Percentiles rank a stretch among this genome's conserved stretches.
These are phyloP conservation scores for Clitoria ternatea DNA, from an alignment of 306 rosid species.

Conservation along the genomic window DNA sequence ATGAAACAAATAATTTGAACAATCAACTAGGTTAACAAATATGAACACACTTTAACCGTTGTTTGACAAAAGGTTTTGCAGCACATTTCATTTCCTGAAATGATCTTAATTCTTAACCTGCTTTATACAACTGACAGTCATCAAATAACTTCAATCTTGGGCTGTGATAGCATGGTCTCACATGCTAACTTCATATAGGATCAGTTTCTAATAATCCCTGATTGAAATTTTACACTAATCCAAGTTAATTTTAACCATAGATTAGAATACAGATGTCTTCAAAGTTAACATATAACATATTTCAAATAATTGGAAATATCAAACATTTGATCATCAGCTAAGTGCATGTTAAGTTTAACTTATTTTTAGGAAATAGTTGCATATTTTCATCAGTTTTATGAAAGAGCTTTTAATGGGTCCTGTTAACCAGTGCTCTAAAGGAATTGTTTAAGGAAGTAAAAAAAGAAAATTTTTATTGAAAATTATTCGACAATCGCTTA, in stretches of 20 bases:
- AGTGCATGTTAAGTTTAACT: too few relatives aligned
- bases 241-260: background rate
- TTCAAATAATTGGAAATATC: slow-evolving; percentile 7
- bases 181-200: background rate
- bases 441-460: too few relatives aligned
- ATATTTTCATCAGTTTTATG: too few relatives aligned
- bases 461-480: too few relatives aligned
- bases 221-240: background rate
- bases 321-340: background rate
- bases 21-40: background rate
- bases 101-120: background rate
- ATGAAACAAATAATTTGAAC: background rate
- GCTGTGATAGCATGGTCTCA: background rate
- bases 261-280: background rate
- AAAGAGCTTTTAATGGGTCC: too few relatives aligned
- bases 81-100: background rate
- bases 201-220: background rate
- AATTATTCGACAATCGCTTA: too few relatives aligned
- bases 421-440: too few relatives aligned
- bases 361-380: too few relatives aligned
- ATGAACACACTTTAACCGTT: background rate
- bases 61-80: background rate
- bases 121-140: background rate
- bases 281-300: background rate
- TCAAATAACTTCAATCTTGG: background rate